phyloP scores from a whole-genome alignment of 192 early-diverging fungal genomes.

The Phycomyces blakesleeanus region DNA sequence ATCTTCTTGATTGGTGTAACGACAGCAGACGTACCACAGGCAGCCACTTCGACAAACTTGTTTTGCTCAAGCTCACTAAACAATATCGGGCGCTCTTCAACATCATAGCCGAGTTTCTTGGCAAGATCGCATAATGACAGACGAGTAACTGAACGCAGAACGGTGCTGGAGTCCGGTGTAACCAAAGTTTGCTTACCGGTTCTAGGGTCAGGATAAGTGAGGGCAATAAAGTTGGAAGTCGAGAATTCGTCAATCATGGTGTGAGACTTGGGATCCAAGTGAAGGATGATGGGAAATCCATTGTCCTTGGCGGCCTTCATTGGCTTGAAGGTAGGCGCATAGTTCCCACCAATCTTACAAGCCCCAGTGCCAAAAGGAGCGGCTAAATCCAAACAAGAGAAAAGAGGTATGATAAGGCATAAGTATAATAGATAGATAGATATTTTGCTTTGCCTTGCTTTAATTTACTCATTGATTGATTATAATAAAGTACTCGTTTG shows the following conservation, averaged over 20 bases:
- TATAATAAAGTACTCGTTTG: no score
- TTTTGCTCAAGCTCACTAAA: slow-evolving; percentile 56
- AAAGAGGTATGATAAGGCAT: no score
- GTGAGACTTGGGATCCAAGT: slow-evolving; percentile 63
- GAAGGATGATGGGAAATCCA: slow-evolving; percentile 68
- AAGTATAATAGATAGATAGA: no score
- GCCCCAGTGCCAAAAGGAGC: slow-evolving; percentile 55
- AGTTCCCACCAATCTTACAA: slow-evolving; percentile 72
- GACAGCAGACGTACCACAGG: slow-evolving; percentile 73
- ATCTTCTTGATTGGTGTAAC: slow-evolving; percentile 70
- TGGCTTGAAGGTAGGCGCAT: slow-evolving; percentile 60
- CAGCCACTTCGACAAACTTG: slow-evolving; percentile 63
- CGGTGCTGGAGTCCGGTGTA: slow-evolving; percentile 60
- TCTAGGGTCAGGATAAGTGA: slow-evolving; percentile 47
- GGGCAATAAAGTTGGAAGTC: slow-evolving; percentile 73
- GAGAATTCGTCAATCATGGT: slow-evolving; percentile 73
- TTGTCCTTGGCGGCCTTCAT: slow-evolving; percentile 56
- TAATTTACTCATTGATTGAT: no score
- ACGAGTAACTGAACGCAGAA: slow-evolving; percentile 69
- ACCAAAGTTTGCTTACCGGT: slow-evolving; percentile 54
- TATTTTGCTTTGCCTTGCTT: no score
- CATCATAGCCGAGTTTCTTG: slow-evolving; percentile 54
- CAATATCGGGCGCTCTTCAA: slow-evolving; percentile 50
- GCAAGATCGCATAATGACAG: slow-evolving; percentile 60
- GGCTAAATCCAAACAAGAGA: no score